Evolutionary conservation across 2,329 filamentous ascomycete species (phyloP), one percentile per base, ranked within the genome.

Genomic region (Tolypocladium album): DNA sequence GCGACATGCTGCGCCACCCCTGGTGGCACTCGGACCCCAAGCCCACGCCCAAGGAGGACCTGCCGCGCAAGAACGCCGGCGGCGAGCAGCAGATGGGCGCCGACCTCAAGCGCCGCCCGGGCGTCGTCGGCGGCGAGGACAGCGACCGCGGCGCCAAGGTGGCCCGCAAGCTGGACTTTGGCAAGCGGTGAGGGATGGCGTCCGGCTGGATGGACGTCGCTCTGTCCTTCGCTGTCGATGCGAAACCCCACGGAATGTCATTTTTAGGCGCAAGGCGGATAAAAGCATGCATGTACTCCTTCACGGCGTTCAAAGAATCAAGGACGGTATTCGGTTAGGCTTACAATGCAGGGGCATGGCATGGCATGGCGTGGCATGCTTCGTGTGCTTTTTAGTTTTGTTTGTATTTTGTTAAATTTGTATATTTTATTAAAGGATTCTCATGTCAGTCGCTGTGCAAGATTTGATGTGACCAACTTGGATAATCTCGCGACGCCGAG

Each of bases 21-120:
- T 99, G 90, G 87, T 99, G 93, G 91, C 84, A 83, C 47, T 84
- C 83, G 31, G 88, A 94, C 42, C 94, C 94, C 0, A 85, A 86
- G 66, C 93, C 94, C 2, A 96, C 91, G 2, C 83, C 82, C 62
- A 92, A 92, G 67, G 84, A 90, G 69, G 86, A 94, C 67, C 77
- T 99, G 58, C 94, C 94, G 1, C 84, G 82, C 64, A 94, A 93
- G 71, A 62, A 61, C 55, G 45, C 38, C 36, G 82, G 82, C 6
- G 88, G 85, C 9, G 79, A 86, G 61, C 85, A 89, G 67, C 89
- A 89, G 73, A 84, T 94, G 77, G 92, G 84, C 0, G 88, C 89
- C 61, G 92, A 96, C 73, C 76, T 97, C 57, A 92, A 90, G 75
- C 82, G 89, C 63, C 83, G 86, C 59, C 72, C 72, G 0, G 91